Evolutionary conservation across 495 filamentous ascomycete genomes (phyloP).

Genomic region (Xylaria palmicola): DNA sequence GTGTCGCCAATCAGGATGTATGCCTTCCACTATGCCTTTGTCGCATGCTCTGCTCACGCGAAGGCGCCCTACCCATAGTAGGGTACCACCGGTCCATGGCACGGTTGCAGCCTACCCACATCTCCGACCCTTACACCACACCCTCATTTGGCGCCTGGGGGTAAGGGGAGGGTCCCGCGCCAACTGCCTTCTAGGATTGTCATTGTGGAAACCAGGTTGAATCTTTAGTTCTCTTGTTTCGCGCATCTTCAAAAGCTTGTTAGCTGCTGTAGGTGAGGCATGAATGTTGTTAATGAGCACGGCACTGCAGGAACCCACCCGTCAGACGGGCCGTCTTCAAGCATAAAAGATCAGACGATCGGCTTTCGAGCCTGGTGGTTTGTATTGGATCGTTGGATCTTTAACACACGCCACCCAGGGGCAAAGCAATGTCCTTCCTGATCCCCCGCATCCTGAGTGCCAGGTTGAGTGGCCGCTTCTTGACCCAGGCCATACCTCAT

Average conservation of each 20-base stretch:
- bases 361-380: neutral
- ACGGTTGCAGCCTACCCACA: constrained; percentile 30
- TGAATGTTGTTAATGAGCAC: neutral
- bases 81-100: constrained; percentile 21
- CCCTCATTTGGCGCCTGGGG: constrained; percentile 30
- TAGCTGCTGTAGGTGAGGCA: neutral
- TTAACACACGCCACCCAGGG: neutral
- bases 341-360: constrained; percentile 1
- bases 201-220: constrained; percentile 1
- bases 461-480: constrained; percentile 8
- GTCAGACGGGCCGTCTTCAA: neutral
- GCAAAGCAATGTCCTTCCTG: neutral
- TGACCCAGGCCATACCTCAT: constrained; percentile 5
- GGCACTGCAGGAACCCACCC: neutral
- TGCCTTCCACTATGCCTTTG: constrained; percentile 13
- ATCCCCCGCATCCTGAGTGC: constrained; percentile 8
- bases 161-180: too few species aligned
- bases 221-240: neutral
- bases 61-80: constrained; percentile 21
- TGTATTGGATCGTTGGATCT: neutral
- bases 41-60: constrained; percentile 23
- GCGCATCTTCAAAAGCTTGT: neutral
- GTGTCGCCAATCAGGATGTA: constrained; percentile 22
- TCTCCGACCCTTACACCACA: constrained; percentile 28
- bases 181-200: constrained; percentile 19